Base-by-base conservation (phyloP, 768 basidiomycete genomes). In the Hebeloma cylindrosporum region DNA sequence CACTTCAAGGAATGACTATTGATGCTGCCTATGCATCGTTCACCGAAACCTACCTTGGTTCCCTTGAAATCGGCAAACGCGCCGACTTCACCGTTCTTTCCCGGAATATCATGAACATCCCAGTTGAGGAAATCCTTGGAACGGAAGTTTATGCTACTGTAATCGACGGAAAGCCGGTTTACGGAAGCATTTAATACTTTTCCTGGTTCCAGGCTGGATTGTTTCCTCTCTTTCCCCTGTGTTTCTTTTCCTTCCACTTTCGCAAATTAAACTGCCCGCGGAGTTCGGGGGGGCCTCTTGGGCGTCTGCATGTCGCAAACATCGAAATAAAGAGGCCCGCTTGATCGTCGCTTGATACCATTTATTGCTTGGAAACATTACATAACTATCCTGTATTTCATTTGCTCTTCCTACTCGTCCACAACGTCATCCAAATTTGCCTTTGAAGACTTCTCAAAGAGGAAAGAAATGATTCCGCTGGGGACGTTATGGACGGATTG, bases 11-110 rank as follows among this genome's bases (percentile, higher is more conserved):
- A 14, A 88, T 94, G 83, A 94, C 92, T 2, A 77, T 89, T 27
- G 85, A 90, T 56, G 79, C 89, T 5, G 92, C 92, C 0, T 93
- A 87, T 60, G 92, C 93, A 11, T 85, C 87, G 0, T 93, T 94
- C 66, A 80, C 80, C 0, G 88, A 92, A 54, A 58, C 74, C 30
- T 66, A 57, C 3, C 72, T 89, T 7, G 93, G 93, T n/a, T 88
- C 88, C 3, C 73, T 96, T 28, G 75, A 78, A 29, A 63, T 74
- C 1, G 91, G 92, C 13, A 93, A 92, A 59, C 72, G 77, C 22
- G 93, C 91, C 5, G 93, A 97, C 63, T 88, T 84, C 53, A 83
- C 88, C n/a, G 70, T 96, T 11, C 73, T 93, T 47, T 86, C 87
- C 5, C 79, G 79, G 48, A 83, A 96, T 61, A 85, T 95, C 51